Base-by-base conservation (phyloP, 2,329 filamentous ascomycete species). In the Monilinia aucupariae region DNA sequence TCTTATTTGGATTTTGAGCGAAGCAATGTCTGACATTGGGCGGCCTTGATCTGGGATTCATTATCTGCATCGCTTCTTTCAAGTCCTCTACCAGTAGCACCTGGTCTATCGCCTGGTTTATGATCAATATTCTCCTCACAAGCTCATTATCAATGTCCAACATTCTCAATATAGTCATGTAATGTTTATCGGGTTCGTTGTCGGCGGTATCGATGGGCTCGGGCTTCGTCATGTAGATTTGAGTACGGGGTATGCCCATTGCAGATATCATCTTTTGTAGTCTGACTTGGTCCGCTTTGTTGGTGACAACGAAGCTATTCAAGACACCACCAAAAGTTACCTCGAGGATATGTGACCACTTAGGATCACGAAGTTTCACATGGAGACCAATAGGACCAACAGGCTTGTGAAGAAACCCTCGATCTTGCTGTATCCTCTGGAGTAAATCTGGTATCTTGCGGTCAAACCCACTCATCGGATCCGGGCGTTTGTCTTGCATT, bases 321-420 rank as follows among this genome's bases (percentile, higher is more conserved):
- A 97, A 78, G 0, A 78, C 80, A 4, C 75, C 76, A n/a, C 90
- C 90, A 52, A 96, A 81, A 1, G 84, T 84, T 66, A 83, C 88
- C 73, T 99, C 94, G 17, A 99, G 75, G 50, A 96, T 85, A 0
- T 84, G 82, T 1, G 88, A 89, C 94, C 94, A 99, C 69, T 90
- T 82, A 0, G 90, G 88, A 68, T 93, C 87, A 43, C 85, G 78
- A 30, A 99, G 78, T 68, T 85, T 86, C 59, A 99, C 81, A 71
- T 94, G 84, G 30, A 85, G 79, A 37, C 92, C 94, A 17, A 97
- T 79, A 0, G 94, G 94, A 0, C 94, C 94, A 41, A 97, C 79
- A 2, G 94, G 94, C 66, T 82, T 87, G 50, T 83, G 78, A 30
- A 79, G 78, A 72, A 96, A 97, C 0, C 85, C 80, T 2, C 67